Base-by-base conservation (phyloP, 345 rosid species). In the Syzygium aromaticum region DNA sequence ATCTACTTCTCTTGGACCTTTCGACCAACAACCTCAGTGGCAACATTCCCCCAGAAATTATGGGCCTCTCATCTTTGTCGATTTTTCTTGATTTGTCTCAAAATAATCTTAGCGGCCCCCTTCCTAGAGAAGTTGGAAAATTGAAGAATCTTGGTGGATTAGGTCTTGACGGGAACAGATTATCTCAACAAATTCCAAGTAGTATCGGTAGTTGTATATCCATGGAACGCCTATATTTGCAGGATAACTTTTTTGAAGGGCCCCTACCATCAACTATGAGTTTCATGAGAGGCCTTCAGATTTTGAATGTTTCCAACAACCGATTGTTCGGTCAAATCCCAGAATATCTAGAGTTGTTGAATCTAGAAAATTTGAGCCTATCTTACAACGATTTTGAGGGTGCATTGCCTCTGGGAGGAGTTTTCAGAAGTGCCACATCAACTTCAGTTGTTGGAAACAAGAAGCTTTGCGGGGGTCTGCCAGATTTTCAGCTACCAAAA, bases 321-420 rank as follows among this genome's bases (percentile, higher is more conserved):
- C n/a, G 3, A 8, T 19, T 82, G 5, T 23, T 0, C 0, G 84
- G 84, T 1, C 49, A 40, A 0, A 43, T 78, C 0, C 54, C 33
- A 0, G 2, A 27, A 51, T 82, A 1, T 82, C 2, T 82, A 25
- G 6, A 0, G 30, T 82, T 11, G 0, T 0, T 67, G 0, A 30
- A 67, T 30, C 3, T 30, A 11, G 30, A 2, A 0, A 64, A 64
- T 28, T 2, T 64, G 3, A 28, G 77, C 77, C 40, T 64, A 3
- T 64, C 77, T 64, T 64, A 14, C 77, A 28, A 64, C 2, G 0
- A 64, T 64, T 64, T 64, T 3, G 77, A 28, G 40, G 77, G 77
- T 64, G 40, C 40, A 15, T 15, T 64, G 0, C 77, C 77, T 15
- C 28, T 1, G 0, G 0, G 22, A 28, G 77, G 77, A 64, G 5